Evolutionary conservation across 1,139 yeast genomes (phyloP), one percentile per base, ranked within the genome.

Genomic region (Yamadazyma dendronema): DNA sequence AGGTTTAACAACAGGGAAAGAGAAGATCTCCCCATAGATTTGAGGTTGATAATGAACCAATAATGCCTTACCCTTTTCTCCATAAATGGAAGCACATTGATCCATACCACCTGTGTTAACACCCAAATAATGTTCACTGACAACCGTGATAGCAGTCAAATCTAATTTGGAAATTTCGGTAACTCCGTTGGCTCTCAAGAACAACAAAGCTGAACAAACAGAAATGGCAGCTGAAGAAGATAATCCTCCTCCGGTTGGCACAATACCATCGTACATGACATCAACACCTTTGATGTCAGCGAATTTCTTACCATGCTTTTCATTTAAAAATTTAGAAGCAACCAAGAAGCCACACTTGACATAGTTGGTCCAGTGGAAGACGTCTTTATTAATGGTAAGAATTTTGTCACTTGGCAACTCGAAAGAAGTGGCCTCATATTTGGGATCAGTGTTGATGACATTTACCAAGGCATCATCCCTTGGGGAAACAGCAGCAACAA

Each of bases 41-140:
- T 67, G 59, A 2, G 90, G 90, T 44, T 72, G 71, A 59, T 82
- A 83, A 44, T 77, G 77, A 30, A 83, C 79, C 46, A 76, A 70
- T 42, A 83, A 57, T 2, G 84, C 84, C 47, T 81, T 77, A 42
- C 69, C 72, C 31, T 60, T 64, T 48, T 75, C 79, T n/a, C 89
- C 89, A 49, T 75, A 81, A 17, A 83, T 72, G 2, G 84, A 76
- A 3, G 90, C 89, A 44, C 84, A 73, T 59, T 83, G 90, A 55
- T 83, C 90, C 85, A 83, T 77, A 30, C 90, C 90, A 17, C 90
- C 90, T 30, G 82, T 79, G 54, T 81, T 82, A 37, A 83, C 84
- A 17, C 90, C 90, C 31, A 83, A 78, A 40, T 77, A 79, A 59
- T 82, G 87, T 53, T 83, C 90, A 34, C 83, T 77, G 14, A 77